Base-by-base conservation (phyloP, 805 yeast species). In the Cyberlindnera suaveolens region DNA sequence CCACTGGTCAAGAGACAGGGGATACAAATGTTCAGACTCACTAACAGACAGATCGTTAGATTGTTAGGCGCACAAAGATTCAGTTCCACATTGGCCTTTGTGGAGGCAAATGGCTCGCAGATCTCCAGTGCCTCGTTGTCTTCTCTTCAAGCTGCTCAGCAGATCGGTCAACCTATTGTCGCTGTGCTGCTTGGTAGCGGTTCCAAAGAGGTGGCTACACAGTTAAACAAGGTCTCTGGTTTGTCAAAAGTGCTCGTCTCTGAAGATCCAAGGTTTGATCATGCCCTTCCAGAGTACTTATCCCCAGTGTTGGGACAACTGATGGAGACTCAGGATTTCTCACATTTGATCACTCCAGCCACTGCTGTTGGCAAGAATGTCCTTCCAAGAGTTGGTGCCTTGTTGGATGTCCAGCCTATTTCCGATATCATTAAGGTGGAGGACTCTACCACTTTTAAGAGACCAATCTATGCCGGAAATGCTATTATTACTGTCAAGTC, bases 391-490 rank as follows among this genome's bases (percentile, higher is more conserved):
- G 72, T 85, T 18, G 95, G 87, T 30, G 96, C 96, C 1, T 57
- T 84, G 44, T 67, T 91, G 39, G 95, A 91, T 58, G 74, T 77
- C 18, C 97, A 91, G 67, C 97, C 96, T 26, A 67, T 93, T 40
- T 79, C 91, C 23, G 98, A 91, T 60, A 74, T 93, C 45, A 77
- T 75, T 52, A 75, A 77, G 56, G 82, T 91, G 33, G 76, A 75
- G 50, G 68, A 78, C 40, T 71, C 77, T 15, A 77, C 74, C 48
- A 84, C 93, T 7, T 93, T 91, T 64, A 80, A 83, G 32, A 82
- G 98, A 63, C 97, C 98, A 37, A 88, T 91, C 32, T 93, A 86
- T 61, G 98, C 99, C 17, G 99, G 99, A 39, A 93, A 93, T 65
- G 95, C 95, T 5, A 69, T 87, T 45, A 77, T 87, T 34, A 89